phyloP scores from a whole-genome alignment of 108 stramenopile genomes.

The Skeletonema tropicum region DNA sequence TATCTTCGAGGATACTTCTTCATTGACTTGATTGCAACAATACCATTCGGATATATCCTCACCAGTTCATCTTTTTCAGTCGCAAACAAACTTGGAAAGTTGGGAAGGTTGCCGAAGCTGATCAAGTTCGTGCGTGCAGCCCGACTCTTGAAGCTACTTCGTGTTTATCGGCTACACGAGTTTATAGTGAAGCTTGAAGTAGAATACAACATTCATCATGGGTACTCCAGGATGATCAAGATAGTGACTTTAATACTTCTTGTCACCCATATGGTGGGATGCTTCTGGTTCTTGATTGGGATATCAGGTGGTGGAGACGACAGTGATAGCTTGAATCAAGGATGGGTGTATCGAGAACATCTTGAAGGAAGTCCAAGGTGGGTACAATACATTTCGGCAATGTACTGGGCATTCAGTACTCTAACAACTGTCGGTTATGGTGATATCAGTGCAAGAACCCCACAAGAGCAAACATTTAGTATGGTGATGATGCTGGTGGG shows the following conservation, averaged over 20 bases:
- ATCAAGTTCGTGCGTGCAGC: slow-evolving; percentile 15
- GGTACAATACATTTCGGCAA: slow-evolving; percentile 30
- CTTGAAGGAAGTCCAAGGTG: not conserved
- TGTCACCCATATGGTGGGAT: slow-evolving; percentile 55
- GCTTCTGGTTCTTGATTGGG: slow-evolving; percentile 55
- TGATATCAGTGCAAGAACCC: slow-evolving; percentile 46
- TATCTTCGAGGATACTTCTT: slow-evolving; percentile 40
- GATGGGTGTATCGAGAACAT: slow-evolving; percentile 43
- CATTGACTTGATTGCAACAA: slow-evolving; percentile 37
- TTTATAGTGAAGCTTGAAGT: slow-evolving; percentile 21
- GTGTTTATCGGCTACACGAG: slow-evolving; percentile 21
- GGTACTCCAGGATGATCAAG: slow-evolving; percentile 45
- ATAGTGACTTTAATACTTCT: slow-evolving; percentile 40
- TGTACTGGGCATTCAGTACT: slow-evolving; percentile 61
- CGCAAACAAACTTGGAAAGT: slow-evolving; percentile 33
- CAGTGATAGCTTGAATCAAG: slow-evolving; percentile 7
- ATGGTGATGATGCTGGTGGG: slow-evolving; percentile 56
- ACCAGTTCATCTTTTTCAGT: slow-evolving; percentile 1
- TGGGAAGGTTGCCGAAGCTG: slow-evolving; percentile 35
- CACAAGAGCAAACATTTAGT: slow-evolving; percentile 41
- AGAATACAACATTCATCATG: slow-evolving; percentile 45
- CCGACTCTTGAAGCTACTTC: slow-evolving; percentile 29
- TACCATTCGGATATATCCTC: slow-evolving; percentile 41
- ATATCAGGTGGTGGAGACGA: slow-evolving; percentile 22
- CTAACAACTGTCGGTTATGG: slow-evolving; percentile 61